phyloP scores from a whole-genome alignment of 768 basidiomycete genomes.

The Amanita polypyramis region DNA sequence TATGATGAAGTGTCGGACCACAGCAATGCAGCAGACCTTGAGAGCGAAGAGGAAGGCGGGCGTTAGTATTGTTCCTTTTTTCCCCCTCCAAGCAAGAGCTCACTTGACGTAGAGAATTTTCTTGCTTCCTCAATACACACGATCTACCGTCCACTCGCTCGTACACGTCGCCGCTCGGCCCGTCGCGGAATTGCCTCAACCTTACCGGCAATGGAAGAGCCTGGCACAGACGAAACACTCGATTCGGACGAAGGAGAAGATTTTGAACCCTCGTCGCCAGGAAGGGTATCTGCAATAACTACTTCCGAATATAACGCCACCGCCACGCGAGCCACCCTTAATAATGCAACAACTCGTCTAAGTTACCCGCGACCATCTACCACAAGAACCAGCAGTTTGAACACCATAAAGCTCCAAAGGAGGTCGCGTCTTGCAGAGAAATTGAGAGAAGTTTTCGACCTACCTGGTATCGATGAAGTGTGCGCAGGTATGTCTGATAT shows the following conservation, averaged over 20 bases:
- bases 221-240: constrained; percentile 26
- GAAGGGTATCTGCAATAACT: constrained; percentile 7
- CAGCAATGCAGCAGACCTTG: constrained; percentile 35
- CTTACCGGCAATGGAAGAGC: constrained; percentile 20
- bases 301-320: constrained; percentile 7
- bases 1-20: constrained; percentile 48
- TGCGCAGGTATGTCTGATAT: constrained; percentile 48
- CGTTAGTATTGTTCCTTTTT: constrained; percentile 15
- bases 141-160: constrained; percentile 73
- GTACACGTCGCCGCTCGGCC: constrained; percentile 34
- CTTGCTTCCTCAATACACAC: constrained; percentile 84
- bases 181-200: constrained; percentile 13
- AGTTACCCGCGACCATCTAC: constrained; percentile 6
- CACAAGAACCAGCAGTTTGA: constrained; percentile 52
- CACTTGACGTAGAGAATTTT: constrained; percentile 24
- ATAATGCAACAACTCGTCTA: neutral
- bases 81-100: neutral
- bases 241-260: constrained; percentile 41
- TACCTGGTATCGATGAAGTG: constrained; percentile 77
- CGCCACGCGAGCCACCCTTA: neutral
- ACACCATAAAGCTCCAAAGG: constrained; percentile 60
- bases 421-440: constrained; percentile 76
- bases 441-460: constrained; percentile 78
- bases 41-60: constrained; percentile 65
- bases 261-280: constrained; percentile 47